These are phyloP conservation scores for Suhomyces sp. DNA, from an alignment of 805 yeast species.

Conservation along the genomic window DNA sequence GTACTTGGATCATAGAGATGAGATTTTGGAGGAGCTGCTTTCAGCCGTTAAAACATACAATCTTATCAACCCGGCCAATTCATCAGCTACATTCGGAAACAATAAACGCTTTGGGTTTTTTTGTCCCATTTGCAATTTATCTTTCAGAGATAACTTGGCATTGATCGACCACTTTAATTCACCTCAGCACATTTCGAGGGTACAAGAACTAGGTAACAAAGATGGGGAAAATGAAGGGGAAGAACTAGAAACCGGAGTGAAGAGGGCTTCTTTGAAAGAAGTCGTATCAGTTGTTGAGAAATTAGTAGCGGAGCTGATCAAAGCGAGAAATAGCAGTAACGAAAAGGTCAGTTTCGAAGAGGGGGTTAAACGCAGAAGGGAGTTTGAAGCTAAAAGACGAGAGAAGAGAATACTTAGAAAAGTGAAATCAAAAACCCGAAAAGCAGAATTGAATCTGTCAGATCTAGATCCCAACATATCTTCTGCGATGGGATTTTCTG, in stretches of 20 bases:
- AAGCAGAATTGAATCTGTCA: slow-evolving; percentile 12
- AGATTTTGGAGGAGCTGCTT: slow-evolving; percentile 29
- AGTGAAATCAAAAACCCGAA: slow-evolving; percentile 13
- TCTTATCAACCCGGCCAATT: slow-evolving; percentile 24
- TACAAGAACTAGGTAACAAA: slow-evolving; percentile 13
- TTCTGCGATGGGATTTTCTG: slow-evolving; percentile 57
- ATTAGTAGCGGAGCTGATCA: slow-evolving; percentile 25
- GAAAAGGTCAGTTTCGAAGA: slow-evolving; percentile 25
- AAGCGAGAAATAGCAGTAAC: slow-evolving; percentile 7
- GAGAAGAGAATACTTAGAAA: slow-evolving; percentile 27
- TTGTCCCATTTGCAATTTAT: slow-evolving; percentile 76
- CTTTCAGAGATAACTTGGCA: slow-evolving; percentile 79
- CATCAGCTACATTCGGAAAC: slow-evolving; percentile 20
- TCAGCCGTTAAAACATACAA: slow-evolving; percentile 34
- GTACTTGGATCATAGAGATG: slow-evolving; percentile 29
- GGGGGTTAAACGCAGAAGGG: slow-evolving; percentile 38
- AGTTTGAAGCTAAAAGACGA: slow-evolving; percentile 35
- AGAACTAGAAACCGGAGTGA: slow-evolving; percentile 33
- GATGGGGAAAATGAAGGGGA: slow-evolving; percentile 12
- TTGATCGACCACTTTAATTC: slow-evolving; percentile 82
- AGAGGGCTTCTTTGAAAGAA: slow-evolving; percentile 33
- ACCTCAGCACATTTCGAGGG: slow-evolving; percentile 56
- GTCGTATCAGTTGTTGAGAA: slow-evolving; percentile 29
- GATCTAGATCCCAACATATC: slow-evolving; percentile 9
- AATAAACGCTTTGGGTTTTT: slow-evolving; percentile 77